These are phyloP conservation scores for Trichoderma sp. DNA, from an alignment of 2,329 filamentous ascomycete genomes.

Conservation along the genomic window DNA sequence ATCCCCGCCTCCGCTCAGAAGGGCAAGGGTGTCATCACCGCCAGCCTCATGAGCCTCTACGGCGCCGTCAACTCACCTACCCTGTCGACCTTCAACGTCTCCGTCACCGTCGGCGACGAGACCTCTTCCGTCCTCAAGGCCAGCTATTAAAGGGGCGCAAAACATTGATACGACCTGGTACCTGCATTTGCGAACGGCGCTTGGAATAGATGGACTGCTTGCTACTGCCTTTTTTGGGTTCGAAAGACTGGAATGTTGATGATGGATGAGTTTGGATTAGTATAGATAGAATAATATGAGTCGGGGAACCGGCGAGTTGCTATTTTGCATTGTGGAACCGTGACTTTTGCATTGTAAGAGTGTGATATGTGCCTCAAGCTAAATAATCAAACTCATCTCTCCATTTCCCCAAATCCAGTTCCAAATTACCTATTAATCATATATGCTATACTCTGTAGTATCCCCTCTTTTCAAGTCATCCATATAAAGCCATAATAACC, in stretches of 20 bases:
- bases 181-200: background rate
- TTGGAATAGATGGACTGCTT: background rate
- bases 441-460: background rate
- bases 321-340: background rate
- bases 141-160: slow-evolving; percentile 4
- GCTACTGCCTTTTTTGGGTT: background rate
- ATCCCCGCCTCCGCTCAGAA: slow-evolving; percentile 24
- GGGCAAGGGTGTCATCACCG: slow-evolving; percentile 28
- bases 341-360: background rate
- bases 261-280: background rate
- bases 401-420: too few species aligned
- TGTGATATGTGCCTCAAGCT: background rate
- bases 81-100: slow-evolving; percentile 28
- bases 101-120: slow-evolving; percentile 26
- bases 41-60: slow-evolving; percentile 30
- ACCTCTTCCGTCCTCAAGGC: slow-evolving; percentile 26
- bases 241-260: background rate
- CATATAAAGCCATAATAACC: background rate
- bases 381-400: background rate
- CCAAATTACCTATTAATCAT: background rate
- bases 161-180: background rate
- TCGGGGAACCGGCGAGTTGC: background rate
- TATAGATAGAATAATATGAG: background rate
- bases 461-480: background rate
- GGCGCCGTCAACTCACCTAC: slow-evolving; percentile 25